Evolutionary conservation across 345 rosid genomes (phyloP), one percentile per base, ranked within the genome.

Genomic region (Pseudoturritis turrita): DNA sequence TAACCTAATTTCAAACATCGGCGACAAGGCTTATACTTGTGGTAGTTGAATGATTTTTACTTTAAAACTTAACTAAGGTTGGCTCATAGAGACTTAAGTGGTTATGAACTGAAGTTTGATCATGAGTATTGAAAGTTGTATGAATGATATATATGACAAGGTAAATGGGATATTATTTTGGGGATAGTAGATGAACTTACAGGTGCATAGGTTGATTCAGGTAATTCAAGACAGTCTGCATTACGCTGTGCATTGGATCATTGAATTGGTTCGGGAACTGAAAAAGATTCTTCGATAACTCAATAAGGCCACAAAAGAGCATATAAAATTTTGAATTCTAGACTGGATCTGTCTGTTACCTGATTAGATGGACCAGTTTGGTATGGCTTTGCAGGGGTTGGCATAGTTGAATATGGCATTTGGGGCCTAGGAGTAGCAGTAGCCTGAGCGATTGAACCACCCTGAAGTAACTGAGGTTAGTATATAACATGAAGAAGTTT

Each of bases 161-260:
- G 25, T n/a, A n/a, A n/a, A n/a, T n/a, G 22, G 25, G n/a, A n/a
- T n/a, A n/a, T n/a, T n/a, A 18, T 46, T 23, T 43, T 22, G 11
- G 64, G 39, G 33, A 61, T 45, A 52, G 47, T 71, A 51, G 65
- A 78, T 39, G 36, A 57, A 90, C 96, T 86, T 78, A 94, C 98
- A 84, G 70, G 78, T 65, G 79, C 55, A 69, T 63, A 37, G 96
- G 93, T 67, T 78, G 88, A 74, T 80, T 81, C 81, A 94, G 78
- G 74, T 77, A 79, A 68, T 77, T 73, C 29, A 87, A 19, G 73
- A 94, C 84, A 73, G 80, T 74, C 72, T 86, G 85, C 60, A 71
- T 68, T 4, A 73, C 53, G 55, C 71, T 74, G 70, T 51, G 82
- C 71, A 73, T 77, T 84, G 51, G 85, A 58, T 75, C 49, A 45